A percentile compares a stretch with the other conserved stretches of the same genome.
phyloP scores from a whole-genome alignment of 805 yeast genomes.

The Saccharomycopsis fodiens region DNA sequence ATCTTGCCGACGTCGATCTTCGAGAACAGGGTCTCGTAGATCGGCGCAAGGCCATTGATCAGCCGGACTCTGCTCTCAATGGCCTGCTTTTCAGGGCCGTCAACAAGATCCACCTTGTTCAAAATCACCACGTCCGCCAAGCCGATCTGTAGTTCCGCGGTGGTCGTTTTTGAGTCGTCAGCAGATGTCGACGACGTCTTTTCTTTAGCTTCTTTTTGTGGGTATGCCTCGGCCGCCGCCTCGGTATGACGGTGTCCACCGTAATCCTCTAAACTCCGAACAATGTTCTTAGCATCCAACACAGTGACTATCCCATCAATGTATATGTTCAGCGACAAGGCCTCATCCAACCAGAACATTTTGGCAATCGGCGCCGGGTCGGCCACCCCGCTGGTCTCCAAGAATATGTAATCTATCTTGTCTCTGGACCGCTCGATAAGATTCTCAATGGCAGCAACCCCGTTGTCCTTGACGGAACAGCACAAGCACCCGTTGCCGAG shows the following conservation, averaged over 20 bases:
- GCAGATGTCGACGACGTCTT: too few relatives aligned
- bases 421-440: constrained; percentile 65
- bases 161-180: constrained; percentile 42
- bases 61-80: constrained; percentile 35
- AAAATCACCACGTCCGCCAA: constrained; percentile 77
- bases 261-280: constrained; percentile 56
- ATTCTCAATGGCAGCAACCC: constrained; percentile 89
- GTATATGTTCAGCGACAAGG: constrained; percentile 71
- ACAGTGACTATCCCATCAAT: constrained; percentile 91
- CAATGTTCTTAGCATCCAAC: constrained; percentile 64
- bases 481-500: constrained; percentile 95
- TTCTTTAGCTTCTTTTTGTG: constrained; percentile 30
- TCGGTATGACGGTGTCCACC: constrained; percentile 63
- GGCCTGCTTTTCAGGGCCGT: constrained; percentile 23
- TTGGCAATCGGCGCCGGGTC: constrained; percentile 96
- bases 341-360: constrained; percentile 97
- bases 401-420: constrained; percentile 78
- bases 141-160: constrained; percentile 87
- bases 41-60: constrained; percentile 65
- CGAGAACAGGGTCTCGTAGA: constrained; percentile 66
- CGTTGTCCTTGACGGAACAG: constrained; percentile 92
- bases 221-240: constrained; percentile 23
- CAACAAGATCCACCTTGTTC: constrained; percentile 64
- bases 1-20: constrained; percentile 58
- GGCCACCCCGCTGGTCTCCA: constrained; percentile 95